phyloP scores from a whole-genome alignment of 2,329 filamentous ascomycete genomes.

The Botrytis deweyae region DNA sequence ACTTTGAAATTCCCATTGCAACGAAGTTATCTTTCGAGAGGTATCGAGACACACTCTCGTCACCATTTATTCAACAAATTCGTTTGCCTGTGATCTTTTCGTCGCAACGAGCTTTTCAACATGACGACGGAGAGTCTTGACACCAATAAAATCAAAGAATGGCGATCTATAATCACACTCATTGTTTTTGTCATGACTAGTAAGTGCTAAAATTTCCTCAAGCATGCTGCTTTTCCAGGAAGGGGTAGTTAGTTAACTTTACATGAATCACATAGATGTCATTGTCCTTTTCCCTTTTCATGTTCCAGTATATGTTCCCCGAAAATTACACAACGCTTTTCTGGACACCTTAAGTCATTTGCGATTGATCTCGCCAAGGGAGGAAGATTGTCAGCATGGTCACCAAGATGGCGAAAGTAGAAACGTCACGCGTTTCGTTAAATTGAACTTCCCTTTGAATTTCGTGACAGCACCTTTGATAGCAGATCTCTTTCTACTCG shows the following conservation, averaged over 20 bases:
- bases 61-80: not conserved
- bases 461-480: slow-evolving; percentile 70
- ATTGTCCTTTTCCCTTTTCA: slow-evolving; percentile 68
- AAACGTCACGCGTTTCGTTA: slow-evolving; percentile 46
- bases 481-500: slow-evolving; percentile 69
- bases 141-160: slow-evolving; percentile 58
- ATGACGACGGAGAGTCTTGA: slow-evolving; percentile 40
- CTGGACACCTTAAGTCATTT: slow-evolving; percentile 45
- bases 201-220: slow-evolving; percentile 46
- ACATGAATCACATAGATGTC: slow-evolving; percentile 51
- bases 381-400: slow-evolving; percentile 31
- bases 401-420: slow-evolving; percentile 34
- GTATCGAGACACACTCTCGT: not conserved
- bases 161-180: slow-evolving; percentile 69
- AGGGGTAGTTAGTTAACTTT: slow-evolving; percentile 22
- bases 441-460: slow-evolving; percentile 62
- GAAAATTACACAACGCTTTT: slow-evolving; percentile 47
- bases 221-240: not conserved
- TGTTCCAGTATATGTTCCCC: slow-evolving; percentile 61
- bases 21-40: not conserved
- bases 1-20: not conserved
- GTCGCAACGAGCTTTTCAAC: not conserved
- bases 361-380: slow-evolving; percentile 54
- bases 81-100: not conserved
- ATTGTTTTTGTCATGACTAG: slow-evolving; percentile 69